Evolutionary conservation across 73 alveolate species (phyloP), one percentile per base, ranked within the genome.

Genomic region (Effrenium voratum): DNA sequence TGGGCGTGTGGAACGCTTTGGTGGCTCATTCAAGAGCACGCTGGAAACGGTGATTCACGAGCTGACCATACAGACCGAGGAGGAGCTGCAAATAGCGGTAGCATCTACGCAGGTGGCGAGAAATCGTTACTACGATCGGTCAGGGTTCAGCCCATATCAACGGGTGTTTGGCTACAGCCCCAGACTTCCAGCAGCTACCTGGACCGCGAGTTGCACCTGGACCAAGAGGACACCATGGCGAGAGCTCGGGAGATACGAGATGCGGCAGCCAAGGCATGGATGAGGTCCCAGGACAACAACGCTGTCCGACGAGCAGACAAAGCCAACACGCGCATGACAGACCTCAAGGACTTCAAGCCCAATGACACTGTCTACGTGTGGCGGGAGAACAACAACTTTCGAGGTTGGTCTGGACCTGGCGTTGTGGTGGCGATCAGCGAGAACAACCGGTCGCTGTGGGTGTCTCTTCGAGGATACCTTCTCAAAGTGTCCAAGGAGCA

Each of bases 351-450:
- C 49, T 87, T 87, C 68, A 6, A 41, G 45, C 68, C 32, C 3
- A 84, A 84, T 15, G 84, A 87, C 0, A 6, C 40, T 66, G 95
- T 66, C 43, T 87, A 63, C 38, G 47, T 87, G 0, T 87, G 95
- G 95, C 47, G 81, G 2, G 22, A 10, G 3, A 46, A 30, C 0
- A 49, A 73, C 34, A 43, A 38, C 73, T 55, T 28, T 72, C 8
- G 5, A 2, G 81, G 81, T 13, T 87, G 95, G 95, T 43, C 16
- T 0, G 95, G 95, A 10, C 95, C 95, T 4, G 79, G 93, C 0
- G 72, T 41, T 24, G 4, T 87, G 16, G 24, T 87, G 5, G 80
- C 93, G 0, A 24, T n/a, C 26, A 13, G 30, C 0, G 70, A 24
- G 3, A 68, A 66, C 30, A 32, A 52, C 1, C 16, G 40, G 12